Evolutionary conservation across 352 stramenopile species (phyloP), one percentile per base, ranked within the genome.

Genomic region (Peronospora belbahrii): DNA sequence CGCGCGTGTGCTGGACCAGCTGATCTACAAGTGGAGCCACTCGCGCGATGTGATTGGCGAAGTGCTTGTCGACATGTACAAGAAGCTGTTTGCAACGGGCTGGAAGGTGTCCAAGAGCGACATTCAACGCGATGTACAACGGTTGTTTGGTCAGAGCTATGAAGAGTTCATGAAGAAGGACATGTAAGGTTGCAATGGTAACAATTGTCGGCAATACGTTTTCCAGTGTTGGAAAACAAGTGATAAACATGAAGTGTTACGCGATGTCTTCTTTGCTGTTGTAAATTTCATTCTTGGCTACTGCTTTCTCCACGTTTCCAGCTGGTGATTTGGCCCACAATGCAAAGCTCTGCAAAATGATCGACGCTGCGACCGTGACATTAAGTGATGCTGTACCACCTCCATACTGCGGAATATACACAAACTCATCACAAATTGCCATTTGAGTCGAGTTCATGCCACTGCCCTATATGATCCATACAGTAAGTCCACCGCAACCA

Each of bases 1-100:
- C 65, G 83, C 82, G n/a, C 65, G 90, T 10, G 93, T 98, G 27
- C 61, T 97, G 19, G 90, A 97, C 59, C 90, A 97, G 62, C 66
- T 98, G 6, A 62, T 97, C 22, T 97, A 97, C 79, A 97, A 97
- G 71, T 98, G 90, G 89, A 68, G 67, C 32, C 93, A 97, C 76
- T 97, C 86, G 42, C 67, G 91, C 34, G 69, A 80, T 15, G 65
- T 97, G 11, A 94, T 98, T 45, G 84, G 74, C 6, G 61, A 86
- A 17, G 88, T 96, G 18, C 50, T 98, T 7, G 64, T 74, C 20
- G 67, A 88, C 33, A 88, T 97, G 75, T 97, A 96, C 63, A 56
- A 69, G 14, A 95, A 97, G 47, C 50, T 95, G 44, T 57, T 74
- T 15, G 56, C 63, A 25, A 90, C 85, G 30, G 90, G 89, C 22